These are phyloP conservation scores for Aechmea fasciata DNA, from an alignment of 176 grass and related monocot genomes.

Conservation along the genomic window DNA sequence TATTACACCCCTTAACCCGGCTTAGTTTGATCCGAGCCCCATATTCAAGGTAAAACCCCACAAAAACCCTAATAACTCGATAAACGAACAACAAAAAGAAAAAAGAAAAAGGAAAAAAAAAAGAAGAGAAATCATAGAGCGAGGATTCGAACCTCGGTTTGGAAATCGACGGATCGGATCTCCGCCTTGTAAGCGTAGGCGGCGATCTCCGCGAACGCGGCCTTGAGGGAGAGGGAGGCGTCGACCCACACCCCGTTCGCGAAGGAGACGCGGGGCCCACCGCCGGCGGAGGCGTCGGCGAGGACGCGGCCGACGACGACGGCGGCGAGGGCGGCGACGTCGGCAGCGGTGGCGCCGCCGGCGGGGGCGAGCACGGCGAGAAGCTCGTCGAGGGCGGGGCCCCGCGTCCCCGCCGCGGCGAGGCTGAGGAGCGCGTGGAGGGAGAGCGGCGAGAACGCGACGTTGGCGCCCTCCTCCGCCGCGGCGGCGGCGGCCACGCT, in stretches of 20 bases:
- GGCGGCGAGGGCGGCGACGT: background rate
- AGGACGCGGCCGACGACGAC: too few relatives aligned
- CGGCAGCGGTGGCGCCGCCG: conserved; percentile 18
- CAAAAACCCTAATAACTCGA: background rate
- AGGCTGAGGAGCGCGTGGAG: conserved; percentile 35
- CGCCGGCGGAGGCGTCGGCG: too few relatives aligned
- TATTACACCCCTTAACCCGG: too few relatives aligned
- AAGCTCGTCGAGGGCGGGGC: conserved; percentile 34
- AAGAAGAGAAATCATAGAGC: background rate
- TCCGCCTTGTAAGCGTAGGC: too few relatives aligned
- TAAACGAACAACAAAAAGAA: background rate
- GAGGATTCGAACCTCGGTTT: conserved; percentile 1
- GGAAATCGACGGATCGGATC: conserved; percentile 29
- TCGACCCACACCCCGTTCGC: too few relatives aligned
- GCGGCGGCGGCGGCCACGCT: conserved; percentile 20
- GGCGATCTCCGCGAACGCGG: too few relatives aligned
- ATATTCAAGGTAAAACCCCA: too few relatives aligned
- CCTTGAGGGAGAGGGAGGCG: too few relatives aligned
- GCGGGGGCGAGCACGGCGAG: conserved; percentile 30
- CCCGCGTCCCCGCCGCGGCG: conserved; percentile 27
- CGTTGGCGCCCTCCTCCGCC: conserved; percentile 14
- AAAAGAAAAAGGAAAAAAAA: background rate
- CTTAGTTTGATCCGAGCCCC: too few relatives aligned
- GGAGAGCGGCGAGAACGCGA: conserved; percentile 33
- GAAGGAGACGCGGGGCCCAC: too few relatives aligned